Evolutionary conservation across 306 rosid species (phyloP).

Genomic region (Castanea mollissima): DNA sequence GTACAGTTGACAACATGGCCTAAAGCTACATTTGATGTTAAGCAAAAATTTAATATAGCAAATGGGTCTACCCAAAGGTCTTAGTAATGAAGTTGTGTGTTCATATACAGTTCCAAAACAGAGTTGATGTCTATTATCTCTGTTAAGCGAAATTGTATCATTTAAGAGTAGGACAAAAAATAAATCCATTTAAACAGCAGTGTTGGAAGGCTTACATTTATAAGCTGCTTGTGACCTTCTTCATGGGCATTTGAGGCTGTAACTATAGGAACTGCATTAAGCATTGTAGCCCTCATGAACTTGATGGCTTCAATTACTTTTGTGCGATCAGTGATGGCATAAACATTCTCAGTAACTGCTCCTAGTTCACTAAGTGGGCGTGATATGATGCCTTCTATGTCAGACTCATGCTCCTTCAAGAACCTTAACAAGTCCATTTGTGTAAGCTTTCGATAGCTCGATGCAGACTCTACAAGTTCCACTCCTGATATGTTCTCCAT

Average conservation of each 20-base stretch:
- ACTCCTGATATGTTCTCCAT: conserved; percentile 49
- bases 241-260: conserved; percentile 29
- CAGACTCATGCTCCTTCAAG: conserved; percentile 36
- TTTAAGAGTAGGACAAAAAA: not conserved
- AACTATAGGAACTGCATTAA: conserved; percentile 81
- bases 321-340: conserved; percentile 66
- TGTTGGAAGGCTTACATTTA: conserved; percentile 38
- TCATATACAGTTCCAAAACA: too few species aligned
- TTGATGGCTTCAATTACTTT: conserved; percentile 62
- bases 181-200: not conserved
- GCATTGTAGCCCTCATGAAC: conserved; percentile 57
- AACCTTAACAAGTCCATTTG: conserved; percentile 77
- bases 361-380: conserved; percentile 44
- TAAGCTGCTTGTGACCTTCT: conserved; percentile 58
- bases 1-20: too few species aligned
- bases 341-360: conserved; percentile 52
- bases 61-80: too few species aligned
- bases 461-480: conserved; percentile 70
- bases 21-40: too few species aligned
- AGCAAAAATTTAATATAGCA: too few species aligned
- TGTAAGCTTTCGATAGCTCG: conserved; percentile 67
- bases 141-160: too few species aligned
- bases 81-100: too few species aligned
- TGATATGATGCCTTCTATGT: conserved; percentile 29
- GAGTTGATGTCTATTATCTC: too few species aligned